Evolutionary conservation across 108 stramenopile genomes (phyloP).

Genomic region (Skeletonema potamos): DNA sequence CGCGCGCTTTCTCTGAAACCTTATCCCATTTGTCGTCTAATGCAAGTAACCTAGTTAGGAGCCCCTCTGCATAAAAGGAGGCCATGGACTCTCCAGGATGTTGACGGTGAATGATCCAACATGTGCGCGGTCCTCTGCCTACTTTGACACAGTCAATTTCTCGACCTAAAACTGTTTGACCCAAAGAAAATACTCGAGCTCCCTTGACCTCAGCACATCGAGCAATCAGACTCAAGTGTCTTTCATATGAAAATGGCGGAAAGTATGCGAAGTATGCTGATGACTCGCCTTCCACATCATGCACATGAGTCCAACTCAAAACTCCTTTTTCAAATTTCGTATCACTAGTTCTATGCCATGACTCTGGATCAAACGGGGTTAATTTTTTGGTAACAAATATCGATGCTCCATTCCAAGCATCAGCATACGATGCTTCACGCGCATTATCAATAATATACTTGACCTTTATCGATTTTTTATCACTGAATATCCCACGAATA

Average conservation of each 20-base stretch:
- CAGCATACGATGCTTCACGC: conserved; percentile 55
- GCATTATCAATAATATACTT: conserved; percentile 74
- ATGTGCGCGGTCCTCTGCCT: conserved; percentile 58
- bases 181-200: conserved; percentile 49
- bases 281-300: conserved; percentile 3
- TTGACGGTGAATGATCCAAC: conserved; percentile 85
- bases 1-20: conserved; percentile 37
- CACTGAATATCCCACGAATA: conserved; percentile 5
- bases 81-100: conserved; percentile 88
- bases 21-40: conserved; percentile 45
- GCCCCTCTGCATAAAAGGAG: conserved; percentile 63
- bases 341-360: conserved; percentile 56
- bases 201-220: conserved; percentile 38
- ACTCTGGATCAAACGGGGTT: conserved; percentile 49
- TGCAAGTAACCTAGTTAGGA: conserved; percentile 66
- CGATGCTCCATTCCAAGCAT: conserved; percentile 63
- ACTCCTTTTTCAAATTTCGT: conserved; percentile 53
- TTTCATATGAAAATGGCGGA: conserved; percentile 72
- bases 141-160: conserved; percentile 72
- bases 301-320: conserved; percentile 63
- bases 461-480: conserved; percentile 41
- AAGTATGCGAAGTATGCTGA: conserved; percentile 66
- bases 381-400: conserved; percentile 52
- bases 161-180: conserved; percentile 68
- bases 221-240: conserved; percentile 63